These are phyloP conservation scores for Lobosporangium transversale DNA, from an alignment of 192 early-diverging fungal species.

Conservation along the genomic window DNA sequence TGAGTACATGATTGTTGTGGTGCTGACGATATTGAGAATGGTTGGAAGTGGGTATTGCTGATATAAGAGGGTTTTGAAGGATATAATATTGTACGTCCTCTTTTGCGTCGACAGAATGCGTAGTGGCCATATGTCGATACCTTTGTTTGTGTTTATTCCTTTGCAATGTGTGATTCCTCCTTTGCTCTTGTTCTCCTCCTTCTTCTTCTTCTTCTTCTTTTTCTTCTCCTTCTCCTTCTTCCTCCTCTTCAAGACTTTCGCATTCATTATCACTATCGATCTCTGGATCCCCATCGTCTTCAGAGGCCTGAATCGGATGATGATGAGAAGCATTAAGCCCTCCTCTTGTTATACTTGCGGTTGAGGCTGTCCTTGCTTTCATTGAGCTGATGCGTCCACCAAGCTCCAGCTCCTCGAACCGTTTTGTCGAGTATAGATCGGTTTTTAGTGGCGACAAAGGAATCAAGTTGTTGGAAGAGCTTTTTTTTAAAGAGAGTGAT, in stretches of 20 bases:
- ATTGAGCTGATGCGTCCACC: constrained; percentile 8
- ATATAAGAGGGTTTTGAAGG: too few relatives aligned
- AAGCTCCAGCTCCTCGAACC: constrained; percentile 39
- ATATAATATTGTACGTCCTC: too few relatives aligned
- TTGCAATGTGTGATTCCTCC: background rate
- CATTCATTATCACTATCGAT: background rate
- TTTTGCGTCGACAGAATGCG: background rate
- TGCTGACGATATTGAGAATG: too few relatives aligned
- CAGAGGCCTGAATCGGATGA: too few relatives aligned
- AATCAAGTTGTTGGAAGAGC: too few relatives aligned
- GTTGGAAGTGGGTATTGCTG: too few relatives aligned
- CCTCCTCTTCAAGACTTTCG: constrained; percentile 1
- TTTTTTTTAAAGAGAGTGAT: background rate
- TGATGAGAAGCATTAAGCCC: too few relatives aligned
- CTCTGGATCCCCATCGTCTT: background rate
- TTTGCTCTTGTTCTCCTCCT: background rate
- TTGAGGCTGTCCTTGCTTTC: too few relatives aligned
- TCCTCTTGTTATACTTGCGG: too few relatives aligned
- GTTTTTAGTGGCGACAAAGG: too few relatives aligned
- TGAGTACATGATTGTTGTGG: too few relatives aligned
- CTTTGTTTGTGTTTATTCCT: background rate
- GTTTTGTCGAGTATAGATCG: constrained; percentile 2
- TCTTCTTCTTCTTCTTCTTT: constrained; percentile 15
- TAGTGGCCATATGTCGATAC: background rate
- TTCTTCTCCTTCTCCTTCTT: constrained; percentile 2